Evolutionary conservation across 75 land plant species (phyloP).

Genomic region (Ceratopteris richardii): DNA sequence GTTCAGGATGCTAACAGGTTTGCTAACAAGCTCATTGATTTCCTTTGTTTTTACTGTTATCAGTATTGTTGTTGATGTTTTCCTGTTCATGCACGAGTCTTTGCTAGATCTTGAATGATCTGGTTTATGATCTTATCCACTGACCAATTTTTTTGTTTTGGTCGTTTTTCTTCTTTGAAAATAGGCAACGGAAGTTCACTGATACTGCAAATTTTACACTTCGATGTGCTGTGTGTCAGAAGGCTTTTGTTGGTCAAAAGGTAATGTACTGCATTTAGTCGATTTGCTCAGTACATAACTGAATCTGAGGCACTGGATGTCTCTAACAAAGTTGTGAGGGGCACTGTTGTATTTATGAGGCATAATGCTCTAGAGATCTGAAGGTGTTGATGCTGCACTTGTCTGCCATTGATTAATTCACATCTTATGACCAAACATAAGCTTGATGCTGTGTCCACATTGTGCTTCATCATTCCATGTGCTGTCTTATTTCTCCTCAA

Average conservation of each 20-base stretch:
- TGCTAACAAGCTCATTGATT: neutral
- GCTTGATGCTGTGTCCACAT: no score
- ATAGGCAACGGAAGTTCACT: slow-evolving; percentile 75
- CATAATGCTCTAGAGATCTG: no score
- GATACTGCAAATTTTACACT: slow-evolving; percentile 93
- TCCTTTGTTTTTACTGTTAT: no score
- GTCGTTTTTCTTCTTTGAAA: neutral
- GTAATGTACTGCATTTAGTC: slow-evolving; percentile 20
- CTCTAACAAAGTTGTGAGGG: no score
- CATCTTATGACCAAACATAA: no score
- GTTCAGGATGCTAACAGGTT: slow-evolving; percentile 89
- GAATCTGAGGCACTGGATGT: neutral
- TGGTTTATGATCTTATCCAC: slow-evolving; percentile 6
- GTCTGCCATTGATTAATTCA: no score
- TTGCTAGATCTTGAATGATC: neutral
- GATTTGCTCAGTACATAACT: no score
- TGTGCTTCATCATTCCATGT: no score
- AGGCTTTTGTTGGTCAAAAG: slow-evolving; percentile 85
- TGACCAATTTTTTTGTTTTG: no score
- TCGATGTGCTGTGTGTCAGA: slow-evolving; percentile 94
- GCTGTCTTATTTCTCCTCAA: no score
- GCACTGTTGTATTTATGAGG: no score
- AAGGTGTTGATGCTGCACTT: no score
- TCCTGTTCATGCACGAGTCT: slow-evolving; percentile 7
- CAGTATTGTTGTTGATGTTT: slow-evolving; percentile 1